A percentile compares a stretch with the other conserved stretches of the same genome.
Evolutionary conservation across 495 filamentous ascomycete species (phyloP).

Genomic region (Penicillium herquei): DNA sequence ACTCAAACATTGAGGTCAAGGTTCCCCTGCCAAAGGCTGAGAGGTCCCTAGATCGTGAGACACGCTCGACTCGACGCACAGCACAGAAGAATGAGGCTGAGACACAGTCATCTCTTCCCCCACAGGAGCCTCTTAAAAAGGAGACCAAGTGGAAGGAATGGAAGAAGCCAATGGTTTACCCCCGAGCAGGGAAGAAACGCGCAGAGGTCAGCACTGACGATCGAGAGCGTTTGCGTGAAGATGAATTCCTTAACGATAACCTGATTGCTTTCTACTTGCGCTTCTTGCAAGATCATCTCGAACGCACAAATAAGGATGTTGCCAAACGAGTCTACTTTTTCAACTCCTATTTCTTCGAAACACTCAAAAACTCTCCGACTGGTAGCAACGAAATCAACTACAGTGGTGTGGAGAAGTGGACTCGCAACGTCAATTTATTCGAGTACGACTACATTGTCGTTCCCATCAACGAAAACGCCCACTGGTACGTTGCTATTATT

Average conservation of each 20-base stretch:
- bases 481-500: conserved; percentile 97
- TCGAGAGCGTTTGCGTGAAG: conserved; percentile 74
- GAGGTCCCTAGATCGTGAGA: conserved; percentile 7
- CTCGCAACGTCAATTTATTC: conserved; percentile 80
- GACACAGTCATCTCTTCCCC: conserved; percentile 1
- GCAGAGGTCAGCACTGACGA: conserved; percentile 77
- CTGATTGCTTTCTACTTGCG: conserved; percentile 83
- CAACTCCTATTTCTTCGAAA: conserved; percentile 88
- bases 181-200: conserved; percentile 63
- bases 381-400: conserved; percentile 69
- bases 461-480: conserved; percentile 79
- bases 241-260: conserved; percentile 91
- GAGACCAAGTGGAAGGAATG: conserved; percentile 27
- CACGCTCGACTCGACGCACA: conserved; percentile 30
- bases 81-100: neutral
- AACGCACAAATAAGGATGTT: conserved; percentile 52
- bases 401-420: conserved; percentile 83
- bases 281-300: conserved; percentile 65
- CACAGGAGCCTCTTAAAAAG: neutral
- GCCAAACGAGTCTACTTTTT: conserved; percentile 76
- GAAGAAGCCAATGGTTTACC: conserved; percentile 66
- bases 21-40: no score
- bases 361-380: conserved; percentile 57
- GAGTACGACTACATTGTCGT: conserved; percentile 85
- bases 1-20: no score